phyloP scores from a whole-genome alignment of 331 rosid genomes.

The Prunus yedoensis region DNA sequence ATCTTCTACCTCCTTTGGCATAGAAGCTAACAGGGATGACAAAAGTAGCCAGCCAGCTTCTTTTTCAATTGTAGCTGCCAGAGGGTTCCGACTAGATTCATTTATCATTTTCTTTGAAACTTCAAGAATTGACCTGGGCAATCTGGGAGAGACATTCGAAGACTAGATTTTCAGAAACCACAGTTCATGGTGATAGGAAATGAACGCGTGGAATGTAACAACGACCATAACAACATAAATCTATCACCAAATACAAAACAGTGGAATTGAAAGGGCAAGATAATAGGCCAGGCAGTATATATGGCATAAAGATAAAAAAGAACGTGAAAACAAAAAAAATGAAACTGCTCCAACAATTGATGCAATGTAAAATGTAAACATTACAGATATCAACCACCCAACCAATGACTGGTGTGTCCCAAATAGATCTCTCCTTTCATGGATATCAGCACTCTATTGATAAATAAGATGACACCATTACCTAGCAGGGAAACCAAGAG shows the following conservation, averaged over 20 bases:
- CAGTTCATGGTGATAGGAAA: background rate
- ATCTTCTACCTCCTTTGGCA: conserved; percentile 80
- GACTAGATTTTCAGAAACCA: conserved; percentile 2
- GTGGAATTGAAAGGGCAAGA: background rate
- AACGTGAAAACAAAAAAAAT: background rate
- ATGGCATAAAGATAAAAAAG: background rate
- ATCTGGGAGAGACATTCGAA: conserved; percentile 42
- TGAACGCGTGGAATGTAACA: background rate
- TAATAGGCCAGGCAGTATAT: background rate
- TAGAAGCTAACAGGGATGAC: conserved; percentile 81
- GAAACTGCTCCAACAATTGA: background rate
- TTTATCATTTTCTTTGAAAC: conserved; percentile 84
- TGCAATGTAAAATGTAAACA: background rate
- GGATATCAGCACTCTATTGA: background rate
- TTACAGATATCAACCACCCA: background rate
- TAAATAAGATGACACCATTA: conserved; percentile 28
- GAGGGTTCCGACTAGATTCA: conserved; percentile 70
- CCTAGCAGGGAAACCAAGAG: conserved; percentile 97
- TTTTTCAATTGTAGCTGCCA: conserved; percentile 72
- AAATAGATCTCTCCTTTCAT: background rate
- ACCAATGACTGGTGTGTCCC: background rate
- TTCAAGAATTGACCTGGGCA: conserved; percentile 81
- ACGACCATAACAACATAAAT: background rate
- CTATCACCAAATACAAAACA: background rate
- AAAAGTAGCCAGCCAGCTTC: conserved; percentile 99